Base-by-base conservation (phyloP, 2,329 filamentous ascomycete species). In the Beauveria sp. region DNA sequence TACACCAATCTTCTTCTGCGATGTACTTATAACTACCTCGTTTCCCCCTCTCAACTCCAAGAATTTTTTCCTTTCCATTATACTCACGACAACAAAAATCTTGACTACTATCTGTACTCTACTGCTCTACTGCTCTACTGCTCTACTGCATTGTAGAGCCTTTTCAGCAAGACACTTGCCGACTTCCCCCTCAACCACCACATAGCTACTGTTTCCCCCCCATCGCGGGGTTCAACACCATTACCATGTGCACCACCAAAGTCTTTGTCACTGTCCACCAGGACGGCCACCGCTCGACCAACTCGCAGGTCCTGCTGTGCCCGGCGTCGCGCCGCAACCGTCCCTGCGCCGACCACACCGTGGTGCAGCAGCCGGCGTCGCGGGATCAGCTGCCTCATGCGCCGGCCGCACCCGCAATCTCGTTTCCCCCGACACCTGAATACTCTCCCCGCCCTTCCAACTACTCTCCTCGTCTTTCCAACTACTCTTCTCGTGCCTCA, bases 221-320 rank as follows among this genome's bases (percentile, higher is more conserved):
- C 37, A 10, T 40, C 56, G 18, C n/a, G 48, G 57, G 57, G 55
- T 30, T 41, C 7, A 48, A 10, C 37, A 68, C 69, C 65, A 66
- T 68, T 74, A 76, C 72, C 54, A 83, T 83, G 80, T 83, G 80
- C 71, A 75, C 76, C 64, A 78, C 75, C 63, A 74, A 80, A 66
- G 64, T 78, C 55, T 80, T 76, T 72, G 72, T 76, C 40, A 77
- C 79, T 68, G 67, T 77, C 66, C 76, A 77, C 73, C 74, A 79
- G 3, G 77, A 82, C 68, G 78, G 78, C 61, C 73, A 70, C 54
- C 64, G 62, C 53, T 67, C 72, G 65, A 68, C 70, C 55, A 65
- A 67, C 41, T 70, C 73, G 54, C 74, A 75, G 59, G 68, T 71
- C 7, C 68, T 72, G 37, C 69, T 74, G 44, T 79, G 79, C 72